Percentiles rank a stretch among this genome's conserved stretches.
phyloP scores from a whole-genome alignment of 2,329 filamentous ascomycete genomes.

The Venturia carpophila region DNA sequence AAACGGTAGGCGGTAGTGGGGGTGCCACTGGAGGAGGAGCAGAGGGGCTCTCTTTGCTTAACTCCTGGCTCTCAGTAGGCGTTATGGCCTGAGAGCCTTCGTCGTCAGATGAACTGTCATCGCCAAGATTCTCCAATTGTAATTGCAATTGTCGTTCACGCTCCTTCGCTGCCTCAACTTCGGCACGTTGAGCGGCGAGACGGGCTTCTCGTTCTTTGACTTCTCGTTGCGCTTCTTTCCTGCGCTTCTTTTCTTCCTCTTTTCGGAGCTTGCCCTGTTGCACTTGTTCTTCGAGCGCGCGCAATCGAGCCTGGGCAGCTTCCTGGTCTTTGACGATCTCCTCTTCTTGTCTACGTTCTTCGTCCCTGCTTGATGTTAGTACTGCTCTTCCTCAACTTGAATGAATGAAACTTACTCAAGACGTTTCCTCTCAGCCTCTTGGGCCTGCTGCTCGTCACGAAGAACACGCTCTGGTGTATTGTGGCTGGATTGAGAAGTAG shows the following conservation, averaged over 20 bases:
- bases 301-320: slow-evolving; percentile 73
- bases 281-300: slow-evolving; percentile 88
- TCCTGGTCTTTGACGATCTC: slow-evolving; percentile 74
- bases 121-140: slow-evolving; percentile 72
- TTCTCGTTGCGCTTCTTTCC: slow-evolving; percentile 79
- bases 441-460: slow-evolving; percentile 50
- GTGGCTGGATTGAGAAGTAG: background rate
- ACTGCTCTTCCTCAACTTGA: slow-evolving; percentile 1
- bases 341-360: slow-evolving; percentile 66
- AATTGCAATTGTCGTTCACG: slow-evolving; percentile 82
- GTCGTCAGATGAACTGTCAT: slow-evolving; percentile 72
- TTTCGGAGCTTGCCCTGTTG: slow-evolving; percentile 90
- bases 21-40: slow-evolving; percentile 41
- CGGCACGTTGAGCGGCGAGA: slow-evolving; percentile 75
- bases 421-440: slow-evolving; percentile 51
- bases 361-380: slow-evolving; percentile 50
- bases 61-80: slow-evolving; percentile 50
- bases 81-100: slow-evolving; percentile 66
- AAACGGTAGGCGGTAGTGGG: slow-evolving; percentile 34
- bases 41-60: slow-evolving; percentile 39
- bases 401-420: slow-evolving; percentile 64
- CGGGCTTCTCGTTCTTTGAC: slow-evolving; percentile 82
- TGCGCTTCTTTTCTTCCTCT: slow-evolving; percentile 87
- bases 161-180: slow-evolving; percentile 86
- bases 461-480: slow-evolving; percentile 25